These are phyloP conservation scores for Saccharum spontaneum DNA, from an alignment of 176 grass and related monocot genomes.

Conservation along the genomic window DNA sequence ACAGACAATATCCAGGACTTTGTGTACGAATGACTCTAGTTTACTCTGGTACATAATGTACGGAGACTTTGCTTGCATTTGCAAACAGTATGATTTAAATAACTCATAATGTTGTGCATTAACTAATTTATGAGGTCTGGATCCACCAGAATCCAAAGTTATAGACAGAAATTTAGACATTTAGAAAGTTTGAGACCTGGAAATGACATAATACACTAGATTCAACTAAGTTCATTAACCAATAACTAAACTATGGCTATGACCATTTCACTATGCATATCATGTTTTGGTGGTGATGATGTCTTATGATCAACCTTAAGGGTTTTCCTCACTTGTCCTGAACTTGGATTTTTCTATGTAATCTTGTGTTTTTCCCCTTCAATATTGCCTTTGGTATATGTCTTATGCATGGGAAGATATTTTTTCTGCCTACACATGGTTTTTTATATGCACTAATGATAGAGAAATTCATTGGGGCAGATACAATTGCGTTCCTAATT, in stretches of 20 bases:
- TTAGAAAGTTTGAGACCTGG: not conserved
- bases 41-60: not conserved
- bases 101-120: not conserved
- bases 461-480: not conserved
- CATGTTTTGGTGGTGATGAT: not conserved
- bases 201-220: not conserved
- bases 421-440: not conserved
- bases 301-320: not conserved
- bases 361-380: not conserved
- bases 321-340: not conserved
- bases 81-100: not conserved
- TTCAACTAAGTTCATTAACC: not conserved
- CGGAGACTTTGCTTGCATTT: not conserved
- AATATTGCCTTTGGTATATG: not conserved
- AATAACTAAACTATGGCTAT: not conserved
- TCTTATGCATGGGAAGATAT: not conserved
- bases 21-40: not conserved
- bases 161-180: not conserved
- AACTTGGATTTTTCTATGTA: not conserved
- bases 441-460: not conserved
- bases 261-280: not conserved
- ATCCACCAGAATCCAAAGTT: not conserved
- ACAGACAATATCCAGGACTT: not conserved
- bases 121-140: constrained; percentile 11
- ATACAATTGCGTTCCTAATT: not conserved